A percentile compares a stretch with the other conserved stretches of the same genome.
These are phyloP conservation scores for Nitzschia inconspicua DNA, from an alignment of 108 stramenopile genomes.

Conservation along the genomic window DNA sequence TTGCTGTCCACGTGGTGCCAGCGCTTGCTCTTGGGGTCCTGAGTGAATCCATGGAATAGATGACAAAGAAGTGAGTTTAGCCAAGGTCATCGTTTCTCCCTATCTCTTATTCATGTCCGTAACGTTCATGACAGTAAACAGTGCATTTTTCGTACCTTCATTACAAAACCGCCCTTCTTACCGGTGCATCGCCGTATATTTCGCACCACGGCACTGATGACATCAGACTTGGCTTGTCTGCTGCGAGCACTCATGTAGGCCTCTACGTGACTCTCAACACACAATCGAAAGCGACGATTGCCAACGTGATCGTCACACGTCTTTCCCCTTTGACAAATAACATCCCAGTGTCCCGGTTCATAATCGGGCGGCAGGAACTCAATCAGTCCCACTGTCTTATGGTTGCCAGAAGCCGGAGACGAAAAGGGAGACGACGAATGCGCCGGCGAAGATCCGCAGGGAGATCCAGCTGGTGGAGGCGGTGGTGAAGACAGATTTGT, in stretches of 20 bases:
- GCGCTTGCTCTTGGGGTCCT: conserved; percentile 6
- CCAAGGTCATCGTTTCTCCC: background rate
- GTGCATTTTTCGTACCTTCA: conserved; percentile 4
- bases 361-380: background rate
- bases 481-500: too few relatives aligned
- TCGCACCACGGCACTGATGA: conserved; percentile 2
- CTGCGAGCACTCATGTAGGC: conserved; percentile 7
- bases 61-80: background rate
- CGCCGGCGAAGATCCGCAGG: too few relatives aligned
- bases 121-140: background rate
- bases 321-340: conserved; percentile 18
- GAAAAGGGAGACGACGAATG: too few relatives aligned
- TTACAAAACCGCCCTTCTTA: conserved; percentile 19
- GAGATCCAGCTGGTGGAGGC: too few relatives aligned
- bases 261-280: conserved; percentile 5
- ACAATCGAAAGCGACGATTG: conserved; percentile 13
- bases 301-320: conserved; percentile 23
- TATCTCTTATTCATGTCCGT: background rate
- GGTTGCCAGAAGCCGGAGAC: too few relatives aligned
- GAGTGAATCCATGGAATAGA: background rate
- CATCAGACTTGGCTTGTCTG: conserved; percentile 16
- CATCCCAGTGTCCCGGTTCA: conserved; percentile 12
- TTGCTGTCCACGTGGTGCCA: conserved; percentile 22
- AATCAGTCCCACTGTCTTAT: too few relatives aligned
- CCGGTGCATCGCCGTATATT: too few relatives aligned